Base-by-base conservation (phyloP, 805 yeast genomes). In the Wickerhamiella alocasiicola region DNA sequence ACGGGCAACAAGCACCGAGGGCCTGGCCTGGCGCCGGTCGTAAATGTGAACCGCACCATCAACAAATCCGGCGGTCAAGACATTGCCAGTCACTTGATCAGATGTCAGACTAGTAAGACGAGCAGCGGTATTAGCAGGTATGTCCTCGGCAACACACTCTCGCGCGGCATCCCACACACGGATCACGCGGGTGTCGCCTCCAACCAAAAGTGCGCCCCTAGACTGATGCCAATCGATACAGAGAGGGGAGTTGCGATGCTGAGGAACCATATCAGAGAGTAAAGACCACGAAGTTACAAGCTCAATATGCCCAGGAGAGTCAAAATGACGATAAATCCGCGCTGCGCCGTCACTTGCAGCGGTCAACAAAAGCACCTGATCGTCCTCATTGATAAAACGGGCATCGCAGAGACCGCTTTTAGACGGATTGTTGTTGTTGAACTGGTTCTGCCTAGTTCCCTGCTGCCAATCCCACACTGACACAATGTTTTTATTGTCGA, bases 201-300 rank as follows among this genome's bases (percentile, higher is more conserved):
- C 85, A 1, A 82, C 95, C 41, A 88, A 64, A 28, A 91, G 64
- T 0, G 94, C 74, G 0, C 98, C 98, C 45, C 95, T 66, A 33
- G 91, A 79, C 55, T 91, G 98, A 58, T 88, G 97, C 98, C 98
- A 91, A 50, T 91, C 97, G 9, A 87, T 75, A 15, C 84, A 70
- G 39, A 88, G 63, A 3, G 95, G 95, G 12, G 83, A 74, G 20
- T 85, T 78, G 52, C 82, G 70, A 19, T 88, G 81, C 0, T 94
- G 78, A 19, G 84, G 66, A 13, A 84, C 62, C 54, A 88, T 67
- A 56, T 87, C 95, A 0, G 94, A 80, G 44, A 91, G 66, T 0
- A 94, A 95, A 56, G 95, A 71, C 96, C 97, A 91, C 0, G 95
- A 74, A 0, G 94, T 72, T 2, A 85, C 74, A 39, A 83, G 60